Conservation (phyloP, 169 alveolate species). For the Plasmodium knowlesi region DNA sequence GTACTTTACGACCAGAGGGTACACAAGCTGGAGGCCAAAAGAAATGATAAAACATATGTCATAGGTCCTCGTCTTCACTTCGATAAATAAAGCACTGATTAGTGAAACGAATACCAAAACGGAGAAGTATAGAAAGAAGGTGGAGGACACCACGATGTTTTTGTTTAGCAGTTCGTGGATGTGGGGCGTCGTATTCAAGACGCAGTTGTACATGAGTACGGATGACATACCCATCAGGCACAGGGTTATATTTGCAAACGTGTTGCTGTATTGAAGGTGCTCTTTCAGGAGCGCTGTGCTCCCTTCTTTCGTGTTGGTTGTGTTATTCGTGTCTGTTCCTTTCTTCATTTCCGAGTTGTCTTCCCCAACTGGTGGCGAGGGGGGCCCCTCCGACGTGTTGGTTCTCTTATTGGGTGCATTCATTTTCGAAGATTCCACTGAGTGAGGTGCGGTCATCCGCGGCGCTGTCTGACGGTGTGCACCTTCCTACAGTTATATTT, state of each 20-base stretch:
- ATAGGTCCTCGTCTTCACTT: slow-evolving; percentile 42
- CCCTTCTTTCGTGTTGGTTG: background rate
- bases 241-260: slow-evolving; percentile 54
- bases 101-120: slow-evolving; percentile 43
- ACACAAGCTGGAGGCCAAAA: slow-evolving; percentile 16
- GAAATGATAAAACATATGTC: slow-evolving; percentile 55
- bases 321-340: background rate
- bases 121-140: slow-evolving; percentile 55
- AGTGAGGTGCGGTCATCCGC: background rate
- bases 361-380: background rate
- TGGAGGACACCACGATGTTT: slow-evolving; percentile 36
- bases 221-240: slow-evolving; percentile 73
- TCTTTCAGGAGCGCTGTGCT: background rate
- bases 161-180: slow-evolving; percentile 56
- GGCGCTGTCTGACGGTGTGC: background rate
- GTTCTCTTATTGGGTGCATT: background rate
- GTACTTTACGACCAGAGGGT: slow-evolving; percentile 44
- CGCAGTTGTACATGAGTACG: slow-evolving; percentile 50
- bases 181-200: slow-evolving; percentile 68
- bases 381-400: background rate
- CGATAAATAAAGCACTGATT: slow-evolving; percentile 48
- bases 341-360: background rate
- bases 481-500: background rate
- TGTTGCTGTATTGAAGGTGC: background rate
- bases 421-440: background rate